phyloP scores from a whole-genome alignment of 345 rosid genomes.

The Psidium friedrichsthalianum region DNA sequence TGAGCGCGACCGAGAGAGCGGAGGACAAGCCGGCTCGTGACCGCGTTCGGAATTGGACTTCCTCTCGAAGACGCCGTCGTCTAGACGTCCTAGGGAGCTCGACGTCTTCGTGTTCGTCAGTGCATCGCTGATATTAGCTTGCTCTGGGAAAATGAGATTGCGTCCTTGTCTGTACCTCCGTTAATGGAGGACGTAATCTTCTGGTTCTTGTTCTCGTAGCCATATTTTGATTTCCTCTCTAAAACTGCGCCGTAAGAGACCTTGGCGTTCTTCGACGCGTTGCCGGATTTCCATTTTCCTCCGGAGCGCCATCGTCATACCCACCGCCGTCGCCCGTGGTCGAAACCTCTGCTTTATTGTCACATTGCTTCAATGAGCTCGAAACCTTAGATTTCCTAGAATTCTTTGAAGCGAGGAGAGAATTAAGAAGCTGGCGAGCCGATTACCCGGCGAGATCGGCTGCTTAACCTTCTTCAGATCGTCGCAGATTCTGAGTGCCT shows the following conservation, averaged over 20 bases:
- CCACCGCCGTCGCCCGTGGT: not conserved
- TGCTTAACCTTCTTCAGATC: conserved; percentile 75
- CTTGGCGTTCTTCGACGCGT: not conserved
- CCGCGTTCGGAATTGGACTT: conserved; percentile 14
- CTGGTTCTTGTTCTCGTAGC: not conserved
- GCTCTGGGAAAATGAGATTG: not conserved
- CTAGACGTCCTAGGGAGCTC: not conserved
- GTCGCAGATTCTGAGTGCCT: conserved; percentile 72
- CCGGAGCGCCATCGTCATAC: not conserved
- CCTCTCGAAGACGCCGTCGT: not conserved
- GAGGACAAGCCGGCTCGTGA: conserved; percentile 31
- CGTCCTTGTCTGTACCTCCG: not conserved
- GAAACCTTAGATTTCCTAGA: conserved; percentile 33
- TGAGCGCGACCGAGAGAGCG: conserved; percentile 34
- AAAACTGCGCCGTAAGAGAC: not conserved
- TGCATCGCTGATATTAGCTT: not conserved
- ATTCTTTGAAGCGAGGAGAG: conserved; percentile 50
- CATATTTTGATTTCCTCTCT: not conserved
- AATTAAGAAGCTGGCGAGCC: conserved; percentile 66
- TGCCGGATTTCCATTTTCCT: not conserved
- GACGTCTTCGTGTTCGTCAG: not conserved
- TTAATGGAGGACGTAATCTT: not conserved
- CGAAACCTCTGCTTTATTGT: conserved; percentile 3
- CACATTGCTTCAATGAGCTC: not conserved
- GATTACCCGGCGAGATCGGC: conserved; percentile 82